These are phyloP conservation scores for Pseudomonodictys pantanalensis DNA, from an alignment of 495 filamentous ascomycete species.

Conservation along the genomic window DNA sequence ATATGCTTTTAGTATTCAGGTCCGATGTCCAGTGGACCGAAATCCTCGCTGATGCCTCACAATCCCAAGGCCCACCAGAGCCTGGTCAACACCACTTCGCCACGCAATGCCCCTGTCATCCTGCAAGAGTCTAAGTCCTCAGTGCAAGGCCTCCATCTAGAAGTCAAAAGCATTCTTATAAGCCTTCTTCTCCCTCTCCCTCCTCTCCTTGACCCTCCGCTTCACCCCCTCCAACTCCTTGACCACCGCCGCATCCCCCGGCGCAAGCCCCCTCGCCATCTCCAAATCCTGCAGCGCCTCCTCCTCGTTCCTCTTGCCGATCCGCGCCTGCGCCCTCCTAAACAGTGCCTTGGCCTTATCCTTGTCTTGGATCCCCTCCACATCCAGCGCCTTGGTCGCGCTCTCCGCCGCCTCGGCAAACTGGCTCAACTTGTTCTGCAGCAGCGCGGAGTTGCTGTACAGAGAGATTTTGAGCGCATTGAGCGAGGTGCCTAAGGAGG, in stretches of 20 bases:
- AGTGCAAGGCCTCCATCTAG: background rate
- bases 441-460: constrained; percentile 72
- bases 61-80: too few species aligned
- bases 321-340: constrained; percentile 70
- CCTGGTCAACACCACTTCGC: too few species aligned
- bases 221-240: constrained; percentile 75
- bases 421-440: constrained; percentile 74
- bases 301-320: constrained; percentile 82
- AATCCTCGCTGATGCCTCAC: too few species aligned
- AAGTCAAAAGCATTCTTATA: constrained; percentile 83
- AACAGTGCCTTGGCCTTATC: constrained; percentile 89
- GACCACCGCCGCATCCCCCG: constrained; percentile 69
- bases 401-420: constrained; percentile 65
- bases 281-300: constrained; percentile 73
- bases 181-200: constrained; percentile 82
- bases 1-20: too few species aligned
- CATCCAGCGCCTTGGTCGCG: constrained; percentile 71
- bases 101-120: too few species aligned
- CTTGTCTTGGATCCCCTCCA: constrained; percentile 61
- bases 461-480: constrained; percentile 71
- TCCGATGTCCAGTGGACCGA: too few species aligned
- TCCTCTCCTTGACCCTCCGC: constrained; percentile 65
- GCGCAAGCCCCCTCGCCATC: constrained; percentile 68
- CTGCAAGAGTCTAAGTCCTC: too few species aligned
- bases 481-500: constrained; percentile 63